A percentile compares a stretch with the other conserved stretches of the same genome.
Conservation (phyloP, 257 asterid species). For the Galeopsis tetrahit region DNA sequence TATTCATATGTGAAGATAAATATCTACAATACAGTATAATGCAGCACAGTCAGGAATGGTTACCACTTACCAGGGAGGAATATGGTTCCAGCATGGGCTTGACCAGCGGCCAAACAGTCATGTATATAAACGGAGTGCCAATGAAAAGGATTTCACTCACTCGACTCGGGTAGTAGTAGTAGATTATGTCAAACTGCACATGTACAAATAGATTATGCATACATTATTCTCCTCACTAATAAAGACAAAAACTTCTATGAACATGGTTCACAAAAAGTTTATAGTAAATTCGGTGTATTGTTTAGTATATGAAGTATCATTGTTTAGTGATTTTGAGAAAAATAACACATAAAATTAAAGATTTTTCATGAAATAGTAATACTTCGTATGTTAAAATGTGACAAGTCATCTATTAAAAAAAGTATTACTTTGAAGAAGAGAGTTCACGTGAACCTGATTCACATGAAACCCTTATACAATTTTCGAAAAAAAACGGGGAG, state of each 20-base stretch:
- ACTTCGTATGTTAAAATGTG: too few species aligned
- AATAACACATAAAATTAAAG: too few species aligned
- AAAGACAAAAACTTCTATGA: too few species aligned
- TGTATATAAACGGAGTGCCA: slow-evolving; percentile 78
- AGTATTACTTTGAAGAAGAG: too few species aligned
- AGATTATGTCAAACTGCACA: slow-evolving; percentile 76
- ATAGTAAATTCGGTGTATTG: too few species aligned
- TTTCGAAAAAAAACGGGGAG: not conserved
- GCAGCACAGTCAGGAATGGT: slow-evolving; percentile 20
- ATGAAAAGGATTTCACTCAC: slow-evolving; percentile 70
- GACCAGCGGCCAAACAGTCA: slow-evolving; percentile 74
- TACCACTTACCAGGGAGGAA: slow-evolving; percentile 84
- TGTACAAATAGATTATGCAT: not conserved
- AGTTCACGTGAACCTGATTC: too few species aligned
- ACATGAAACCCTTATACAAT: not conserved
- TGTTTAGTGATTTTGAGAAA: too few species aligned
- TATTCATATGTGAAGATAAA: not conserved
- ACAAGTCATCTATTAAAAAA: too few species aligned
- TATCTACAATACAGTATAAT: not conserved
- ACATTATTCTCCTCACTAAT: not conserved
- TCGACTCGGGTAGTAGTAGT: slow-evolving; percentile 76
- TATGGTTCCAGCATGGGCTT: slow-evolving; percentile 72
- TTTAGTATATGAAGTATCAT: too few species aligned
- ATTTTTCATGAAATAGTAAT: too few species aligned
- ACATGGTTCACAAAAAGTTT: too few species aligned